Conservation (phyloP, 1,284 basidiomycete species). For the Ustilago bromivora region DNA sequence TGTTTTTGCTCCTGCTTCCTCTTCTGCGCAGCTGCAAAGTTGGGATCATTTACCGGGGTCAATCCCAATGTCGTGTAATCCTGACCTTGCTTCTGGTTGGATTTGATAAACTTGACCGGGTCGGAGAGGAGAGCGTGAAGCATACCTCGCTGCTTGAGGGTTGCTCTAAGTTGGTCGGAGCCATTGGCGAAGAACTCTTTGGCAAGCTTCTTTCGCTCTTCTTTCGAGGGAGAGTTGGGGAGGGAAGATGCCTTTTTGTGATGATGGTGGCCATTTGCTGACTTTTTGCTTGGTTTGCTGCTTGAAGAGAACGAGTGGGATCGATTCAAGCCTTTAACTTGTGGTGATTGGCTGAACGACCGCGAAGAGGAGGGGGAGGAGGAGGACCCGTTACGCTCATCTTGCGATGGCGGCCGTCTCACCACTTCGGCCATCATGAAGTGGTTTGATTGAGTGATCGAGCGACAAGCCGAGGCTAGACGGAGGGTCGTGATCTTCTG, state of each 20-base stretch:
- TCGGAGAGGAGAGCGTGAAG: constrained; percentile 49
- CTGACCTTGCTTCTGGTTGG: constrained; percentile 42
- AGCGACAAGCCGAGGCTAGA: not conserved
- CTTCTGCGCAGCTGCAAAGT: constrained; percentile 41
- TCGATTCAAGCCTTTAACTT: constrained; percentile 33
- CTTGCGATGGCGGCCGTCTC: constrained; percentile 35
- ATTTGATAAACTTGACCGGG: constrained; percentile 51
- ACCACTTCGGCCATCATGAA: constrained; percentile 47
- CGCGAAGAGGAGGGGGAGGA: constrained; percentile 31
- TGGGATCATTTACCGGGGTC: constrained; percentile 45
- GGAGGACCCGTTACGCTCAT: constrained; percentile 16
- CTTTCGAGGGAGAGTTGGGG: constrained; percentile 31
- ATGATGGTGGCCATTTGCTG: constrained; percentile 22
- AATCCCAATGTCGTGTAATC: constrained; percentile 47
- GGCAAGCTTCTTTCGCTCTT: constrained; percentile 35
- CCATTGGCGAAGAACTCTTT: constrained; percentile 31
- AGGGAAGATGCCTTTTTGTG: constrained; percentile 23
- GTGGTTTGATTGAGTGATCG: not conserved
- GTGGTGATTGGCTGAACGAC: constrained; percentile 43
- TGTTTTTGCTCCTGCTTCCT: constrained; percentile 51
- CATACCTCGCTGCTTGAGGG: constrained; percentile 64
- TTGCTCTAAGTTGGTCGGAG: constrained; percentile 31
- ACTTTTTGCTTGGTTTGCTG: constrained; percentile 24
- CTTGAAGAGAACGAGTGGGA: constrained; percentile 27
- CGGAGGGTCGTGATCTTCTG: not conserved